Conservation (phyloP, 2,329 filamentous ascomycete species). For the Helotiales sp. region DNA sequence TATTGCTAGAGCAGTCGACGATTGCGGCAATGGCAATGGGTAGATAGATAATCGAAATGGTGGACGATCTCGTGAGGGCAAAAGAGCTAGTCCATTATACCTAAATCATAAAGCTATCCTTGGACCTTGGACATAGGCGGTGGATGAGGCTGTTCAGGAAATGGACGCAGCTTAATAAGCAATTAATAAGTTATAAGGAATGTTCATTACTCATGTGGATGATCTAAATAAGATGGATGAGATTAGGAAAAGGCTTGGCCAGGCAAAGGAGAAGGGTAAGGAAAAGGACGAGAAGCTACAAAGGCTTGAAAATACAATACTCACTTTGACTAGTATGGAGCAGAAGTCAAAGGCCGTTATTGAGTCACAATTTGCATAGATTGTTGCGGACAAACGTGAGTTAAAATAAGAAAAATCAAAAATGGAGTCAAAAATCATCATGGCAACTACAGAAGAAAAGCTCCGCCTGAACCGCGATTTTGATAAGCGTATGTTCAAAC, state of each 20-base stretch:
- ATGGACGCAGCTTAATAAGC: neutral
- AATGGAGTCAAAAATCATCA: neutral
- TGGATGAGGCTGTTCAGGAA: neutral
- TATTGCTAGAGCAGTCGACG: neutral
- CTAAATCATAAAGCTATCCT: neutral
- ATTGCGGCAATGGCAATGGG: conserved; percentile 13
- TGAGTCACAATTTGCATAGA: no score
- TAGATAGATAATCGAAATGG: conserved; percentile 9
- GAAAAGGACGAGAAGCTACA: neutral
- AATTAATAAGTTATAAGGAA: neutral
- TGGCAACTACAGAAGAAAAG: neutral
- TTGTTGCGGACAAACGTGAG: no score
- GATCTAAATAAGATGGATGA: neutral
- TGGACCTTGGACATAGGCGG: neutral
- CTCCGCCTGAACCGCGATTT: neutral
- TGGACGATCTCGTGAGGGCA: conserved; percentile 15
- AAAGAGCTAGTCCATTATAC: neutral
- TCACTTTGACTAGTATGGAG: no score
- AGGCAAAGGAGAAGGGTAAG: neutral
- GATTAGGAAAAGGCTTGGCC: neutral
- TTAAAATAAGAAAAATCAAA: neutral
- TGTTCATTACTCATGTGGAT: neutral
- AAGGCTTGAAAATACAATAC: no score
- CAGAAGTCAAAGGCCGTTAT: no score
- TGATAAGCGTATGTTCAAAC: neutral